Evolutionary conservation across 805 yeast genomes (phyloP), one percentile per base, ranked within the genome.

Genomic region (Torulaspora maleeae): DNA sequence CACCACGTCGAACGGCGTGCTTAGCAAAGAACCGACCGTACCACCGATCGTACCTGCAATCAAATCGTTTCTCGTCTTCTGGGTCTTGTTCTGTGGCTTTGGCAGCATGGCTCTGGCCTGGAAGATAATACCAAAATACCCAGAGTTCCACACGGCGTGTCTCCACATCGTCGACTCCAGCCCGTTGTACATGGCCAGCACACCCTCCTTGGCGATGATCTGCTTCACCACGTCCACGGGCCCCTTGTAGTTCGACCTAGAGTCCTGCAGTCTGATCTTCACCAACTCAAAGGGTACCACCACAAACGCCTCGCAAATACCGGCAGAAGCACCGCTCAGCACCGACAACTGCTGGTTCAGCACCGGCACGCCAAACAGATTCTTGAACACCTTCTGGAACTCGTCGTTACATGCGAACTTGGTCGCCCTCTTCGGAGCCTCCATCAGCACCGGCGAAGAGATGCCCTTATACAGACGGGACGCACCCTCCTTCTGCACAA

Each of bases 401-500:
- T 88, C 95, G 65, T 93, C 99, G 65, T 93, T 93, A 51, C 97
- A 96, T 42, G 98, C 97, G 65, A 93, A 93, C 69, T 93, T 93
- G 54, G 96, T 90, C 34, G 99, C 99, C 73, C 99, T 82, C 75
- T 93, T 93, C 53, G 99, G 99, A 11, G 98, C 99, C 69, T 93
- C 99, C 99, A 93, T 93, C 60, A 93, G 74, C 56, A 93, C 87
- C 27, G 99, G 99, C 19, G 99, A 96, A 25, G 86, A 72, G 59
- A 93, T 93, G 54, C 99, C 99, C 63, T 90, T 82, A 71, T 93
- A 93, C 47, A 91, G 76, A 52, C 93, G 76, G 9, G 83, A 69
- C 34, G 80, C 75, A 41, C 99, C 99, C 68, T 93, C 99, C 55
- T 79, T 81, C 58, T 78, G 79, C 57, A 93, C 77, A 56, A 93